These are phyloP conservation scores for Camptophora hylomeconis DNA, from an alignment of 2,329 filamentous ascomycete species.

Conservation along the genomic window DNA sequence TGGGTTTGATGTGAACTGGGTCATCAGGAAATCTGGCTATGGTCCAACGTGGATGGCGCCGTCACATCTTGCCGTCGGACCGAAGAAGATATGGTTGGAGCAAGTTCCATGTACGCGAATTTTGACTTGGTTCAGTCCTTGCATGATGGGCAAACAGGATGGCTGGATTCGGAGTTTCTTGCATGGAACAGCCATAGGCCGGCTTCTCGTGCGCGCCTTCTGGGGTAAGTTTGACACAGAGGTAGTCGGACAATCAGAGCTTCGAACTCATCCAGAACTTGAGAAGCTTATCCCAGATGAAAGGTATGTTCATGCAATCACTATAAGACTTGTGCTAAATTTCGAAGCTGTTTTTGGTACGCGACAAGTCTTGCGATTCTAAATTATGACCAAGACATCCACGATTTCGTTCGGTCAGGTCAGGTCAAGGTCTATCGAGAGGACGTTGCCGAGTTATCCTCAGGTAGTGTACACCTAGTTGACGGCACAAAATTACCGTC, in stretches of 20 bases:
- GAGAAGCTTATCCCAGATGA: conserved; percentile 30
- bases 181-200: conserved; percentile 39
- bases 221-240: conserved; percentile 40
- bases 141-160: conserved; percentile 51
- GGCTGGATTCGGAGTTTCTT: conserved; percentile 33
- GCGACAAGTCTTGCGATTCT: conserved; percentile 45
- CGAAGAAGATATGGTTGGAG: conserved; percentile 55
- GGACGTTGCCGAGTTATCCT: conserved; percentile 39
- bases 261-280: conserved; percentile 32
- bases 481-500: conserved; percentile 33
- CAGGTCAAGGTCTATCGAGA: conserved; percentile 43
- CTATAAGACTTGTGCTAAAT: background rate
- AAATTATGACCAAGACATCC: conserved; percentile 46
- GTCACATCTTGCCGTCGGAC: conserved; percentile 50
- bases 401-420: conserved; percentile 41
- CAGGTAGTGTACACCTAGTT: conserved; percentile 35
- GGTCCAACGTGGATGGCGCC: conserved; percentile 48
- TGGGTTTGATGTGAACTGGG: conserved; percentile 42
- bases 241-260: conserved; percentile 33
- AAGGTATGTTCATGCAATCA: too few relatives aligned
- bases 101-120: conserved; percentile 54
- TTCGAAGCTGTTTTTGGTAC: conserved; percentile 34
- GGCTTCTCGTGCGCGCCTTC: conserved; percentile 36
- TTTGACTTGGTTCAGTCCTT: conserved; percentile 62
- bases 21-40: conserved; percentile 45